Evolutionary conservation across 306 rosid genomes (phyloP).

Genomic region (Sphenostylis stenocarpa): DNA sequence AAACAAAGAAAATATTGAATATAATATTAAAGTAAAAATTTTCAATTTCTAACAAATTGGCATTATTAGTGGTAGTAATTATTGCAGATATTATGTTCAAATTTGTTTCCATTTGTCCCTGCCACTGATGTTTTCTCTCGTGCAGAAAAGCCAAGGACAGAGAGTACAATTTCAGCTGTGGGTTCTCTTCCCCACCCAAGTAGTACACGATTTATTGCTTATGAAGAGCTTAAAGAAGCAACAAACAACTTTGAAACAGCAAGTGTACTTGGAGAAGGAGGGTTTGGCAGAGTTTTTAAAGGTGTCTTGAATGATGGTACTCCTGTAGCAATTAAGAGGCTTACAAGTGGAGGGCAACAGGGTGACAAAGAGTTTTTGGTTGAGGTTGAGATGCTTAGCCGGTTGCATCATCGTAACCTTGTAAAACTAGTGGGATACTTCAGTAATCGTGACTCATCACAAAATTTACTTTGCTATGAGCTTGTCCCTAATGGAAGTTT

Average conservation of each 20-base stretch:
- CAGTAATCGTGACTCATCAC: slow-evolving; percentile 81
- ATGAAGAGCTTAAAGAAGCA: slow-evolving; percentile 94
- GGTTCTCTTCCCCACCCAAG: slow-evolving; percentile 85
- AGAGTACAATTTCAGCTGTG: slow-evolving; percentile 44
- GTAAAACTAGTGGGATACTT: slow-evolving; percentile 94
- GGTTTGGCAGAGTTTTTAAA: slow-evolving; percentile 90
- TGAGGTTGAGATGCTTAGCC: slow-evolving; percentile 98
- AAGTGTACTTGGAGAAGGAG: slow-evolving; percentile 92
- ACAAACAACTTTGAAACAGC: slow-evolving; percentile 88
- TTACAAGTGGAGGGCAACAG: slow-evolving; percentile 91
- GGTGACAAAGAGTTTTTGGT: slow-evolving; percentile 94
- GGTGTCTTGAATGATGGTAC: slow-evolving; percentile 94
- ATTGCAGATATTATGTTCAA: not conserved
- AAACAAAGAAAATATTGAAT: too few species aligned
- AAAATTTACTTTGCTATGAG: slow-evolving; percentile 92
- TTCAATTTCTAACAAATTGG: too few species aligned
- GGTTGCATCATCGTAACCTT: slow-evolving; percentile 96
- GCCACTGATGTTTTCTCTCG: slow-evolving; percentile 11
- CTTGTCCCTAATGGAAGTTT: slow-evolving; percentile 98
- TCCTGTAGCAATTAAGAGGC: slow-evolving; percentile 93
- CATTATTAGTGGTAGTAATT: not conserved
- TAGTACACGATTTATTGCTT: slow-evolving; percentile 87
- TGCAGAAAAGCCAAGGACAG: slow-evolving; percentile 68
- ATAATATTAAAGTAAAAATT: too few species aligned
- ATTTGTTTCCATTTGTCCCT: not conserved